A percentile compares a stretch with the other conserved stretches of the same genome.
Conservation (phyloP, 169 alveolate genomes). For the Eimeria zaria region DNA sequence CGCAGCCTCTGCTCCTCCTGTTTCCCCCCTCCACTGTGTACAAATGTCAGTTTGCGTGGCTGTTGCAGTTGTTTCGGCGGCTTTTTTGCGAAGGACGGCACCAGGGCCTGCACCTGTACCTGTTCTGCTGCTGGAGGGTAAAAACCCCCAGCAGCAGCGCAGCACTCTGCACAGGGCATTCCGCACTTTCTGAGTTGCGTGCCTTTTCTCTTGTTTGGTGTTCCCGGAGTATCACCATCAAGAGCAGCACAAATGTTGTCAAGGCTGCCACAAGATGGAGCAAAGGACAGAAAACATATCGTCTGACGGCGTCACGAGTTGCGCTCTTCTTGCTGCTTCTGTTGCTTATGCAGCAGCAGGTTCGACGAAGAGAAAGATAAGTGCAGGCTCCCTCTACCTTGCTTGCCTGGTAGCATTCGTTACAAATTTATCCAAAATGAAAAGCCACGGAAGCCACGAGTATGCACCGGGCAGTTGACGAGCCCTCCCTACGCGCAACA, state of each 20-base stretch:
- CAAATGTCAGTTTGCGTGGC: background rate
- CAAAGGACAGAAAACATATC: background rate
- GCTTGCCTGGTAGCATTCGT: background rate
- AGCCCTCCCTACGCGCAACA: background rate
- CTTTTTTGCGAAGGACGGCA: background rate
- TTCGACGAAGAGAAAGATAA: no score
- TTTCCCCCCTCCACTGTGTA: background rate
- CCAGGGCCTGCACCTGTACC: background rate
- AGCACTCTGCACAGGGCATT: constrained; percentile 74
- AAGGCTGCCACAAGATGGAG: background rate
- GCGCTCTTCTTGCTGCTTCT: background rate
- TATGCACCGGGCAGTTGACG: background rate
- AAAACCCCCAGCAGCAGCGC: constrained; percentile 10
- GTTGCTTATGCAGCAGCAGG: background rate
- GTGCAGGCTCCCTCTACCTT: background rate
- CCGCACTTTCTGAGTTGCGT: background rate
- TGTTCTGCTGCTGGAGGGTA: constrained; percentile 6
- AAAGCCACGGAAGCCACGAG: background rate
- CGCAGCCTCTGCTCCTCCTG: background rate
- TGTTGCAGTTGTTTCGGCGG: background rate
- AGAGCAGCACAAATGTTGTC: background rate
- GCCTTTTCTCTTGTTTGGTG: background rate
- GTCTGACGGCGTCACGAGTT: background rate
- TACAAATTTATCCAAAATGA: background rate
- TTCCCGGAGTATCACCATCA: background rate